phyloP scores from a whole-genome alignment of 345 rosid genomes.

The Cardamine resedifolia region DNA sequence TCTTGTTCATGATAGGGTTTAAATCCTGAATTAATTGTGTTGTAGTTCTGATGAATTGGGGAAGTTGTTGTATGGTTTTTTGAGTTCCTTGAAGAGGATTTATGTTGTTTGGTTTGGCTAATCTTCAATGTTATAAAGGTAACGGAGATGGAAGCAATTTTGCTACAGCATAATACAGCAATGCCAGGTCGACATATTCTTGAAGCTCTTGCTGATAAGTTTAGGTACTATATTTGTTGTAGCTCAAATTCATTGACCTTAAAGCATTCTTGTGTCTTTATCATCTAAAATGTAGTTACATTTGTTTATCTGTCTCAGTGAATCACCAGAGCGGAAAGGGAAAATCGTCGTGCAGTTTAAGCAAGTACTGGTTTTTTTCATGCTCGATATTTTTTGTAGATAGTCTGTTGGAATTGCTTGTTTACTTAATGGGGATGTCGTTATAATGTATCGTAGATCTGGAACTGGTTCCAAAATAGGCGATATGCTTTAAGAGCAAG shows the following conservation, averaged over 20 bases:
- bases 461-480: conserved; percentile 99
- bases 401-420: background rate
- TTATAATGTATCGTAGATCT: conserved; percentile 51
- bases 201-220: conserved; percentile 79
- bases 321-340: conserved; percentile 76
- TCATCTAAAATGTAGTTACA: conserved; percentile 13
- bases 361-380: conserved; percentile 56
- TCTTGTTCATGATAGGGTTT: conserved; percentile 23
- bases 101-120: conserved; percentile 16
- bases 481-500: conserved; percentile 92
- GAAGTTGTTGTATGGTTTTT: background rate
- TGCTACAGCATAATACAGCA: conserved; percentile 70
- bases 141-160: conserved; percentile 86
- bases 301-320: conserved; percentile 50
- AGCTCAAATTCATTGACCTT: background rate
- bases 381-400: conserved; percentile 1
- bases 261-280: conserved; percentile 9
- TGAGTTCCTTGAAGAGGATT: conserved; percentile 11
- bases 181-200: conserved; percentile 84
- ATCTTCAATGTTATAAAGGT: conserved; percentile 54
- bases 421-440: conserved; percentile 2
- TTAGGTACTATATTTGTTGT: conserved; percentile 55
- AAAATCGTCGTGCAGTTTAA: conserved; percentile 86
- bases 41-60: background rate
- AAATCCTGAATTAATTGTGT: conserved; percentile 1